Evolutionary conservation across 192 early-diverging fungal genomes (phyloP).

Genomic region (Backusella psychrophila): DNA sequence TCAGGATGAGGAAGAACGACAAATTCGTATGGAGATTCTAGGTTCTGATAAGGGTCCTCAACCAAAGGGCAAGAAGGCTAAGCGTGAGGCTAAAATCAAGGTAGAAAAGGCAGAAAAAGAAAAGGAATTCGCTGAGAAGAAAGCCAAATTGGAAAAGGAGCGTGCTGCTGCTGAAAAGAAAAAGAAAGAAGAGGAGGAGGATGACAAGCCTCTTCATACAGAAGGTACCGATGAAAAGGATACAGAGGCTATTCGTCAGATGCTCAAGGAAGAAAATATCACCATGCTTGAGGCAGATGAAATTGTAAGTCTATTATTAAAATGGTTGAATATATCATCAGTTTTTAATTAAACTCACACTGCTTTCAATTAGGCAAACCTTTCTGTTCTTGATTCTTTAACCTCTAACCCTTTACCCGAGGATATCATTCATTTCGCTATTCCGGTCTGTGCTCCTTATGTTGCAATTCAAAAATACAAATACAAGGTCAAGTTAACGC

Average conservation of each 20-base stretch:
- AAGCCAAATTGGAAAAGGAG: slow-evolving; percentile 3
- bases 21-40: slow-evolving; percentile 78
- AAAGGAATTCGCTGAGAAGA: slow-evolving; percentile 14
- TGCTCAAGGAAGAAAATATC: slow-evolving; percentile 59
- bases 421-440: slow-evolving; percentile 80
- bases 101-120: slow-evolving; percentile 30
- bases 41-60: slow-evolving; percentile 70
- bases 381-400: slow-evolving; percentile 75
- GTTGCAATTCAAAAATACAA: slow-evolving; percentile 80
- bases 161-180: background rate
- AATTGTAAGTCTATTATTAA: slow-evolving; percentile 19
- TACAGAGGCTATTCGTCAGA: slow-evolving; percentile 46
- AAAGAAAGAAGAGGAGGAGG: background rate
- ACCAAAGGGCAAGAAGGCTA: slow-evolving; percentile 70
- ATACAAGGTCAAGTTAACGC: slow-evolving; percentile 92
- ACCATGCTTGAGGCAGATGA: slow-evolving; percentile 52
- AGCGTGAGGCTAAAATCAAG: slow-evolving; percentile 54
- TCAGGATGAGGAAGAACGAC: slow-evolving; percentile 91
- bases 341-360: too few relatives aligned
- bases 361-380: slow-evolving; percentile 35
- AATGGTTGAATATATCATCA: too few relatives aligned
- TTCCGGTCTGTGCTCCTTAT: slow-evolving; percentile 92
- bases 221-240: slow-evolving; percentile 18
- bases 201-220: background rate
- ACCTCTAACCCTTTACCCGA: slow-evolving; percentile 74